Base-by-base conservation (phyloP, 495 filamentous ascomycete species). In the Trypethelium eluteriae region DNA sequence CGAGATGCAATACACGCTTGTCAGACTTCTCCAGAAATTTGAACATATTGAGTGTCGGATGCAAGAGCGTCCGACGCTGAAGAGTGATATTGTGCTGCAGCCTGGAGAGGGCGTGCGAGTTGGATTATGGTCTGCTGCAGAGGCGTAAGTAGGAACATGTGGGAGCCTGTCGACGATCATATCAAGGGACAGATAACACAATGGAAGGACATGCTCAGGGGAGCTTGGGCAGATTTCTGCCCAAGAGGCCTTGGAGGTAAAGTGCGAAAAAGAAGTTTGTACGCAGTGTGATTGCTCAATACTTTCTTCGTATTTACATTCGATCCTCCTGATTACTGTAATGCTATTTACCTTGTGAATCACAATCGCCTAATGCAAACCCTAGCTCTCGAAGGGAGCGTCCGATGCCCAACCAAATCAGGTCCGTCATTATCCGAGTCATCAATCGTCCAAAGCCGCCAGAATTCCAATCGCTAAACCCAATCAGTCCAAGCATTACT, bases 51-150 rank as follows among this genome's bases (percentile, higher is more conserved):
- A 73, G 83, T 84, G 82, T 66, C 67, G 14, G 74, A 79, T 67
- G 73, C 79, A 39, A 76, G 84, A 73, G 76, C 77, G 10, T 11
- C 84, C 86, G 46, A 77, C 72, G 68, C 70, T 90, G 68, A 86
- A 83, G 78, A 76, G 78, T 0, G 88, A 90, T 74, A 86, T 91
- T 72, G 85, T 90, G 44, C 73, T 90, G 64, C 80, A 82, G 74
- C 89, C 89, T 0, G 82, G 79, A 0, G 74, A 82, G 46, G 85
- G 84, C 1, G 88, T 92, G 2, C 76, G 70, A 68, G 82, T 90
- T 47, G 83, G 79, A 18, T 82, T 92, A 44, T 68, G 50, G 68
- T 83, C 76, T 76, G 79, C 81, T 70, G 79, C 9, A 53, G 38
- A 62, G 34, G 59, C 32, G 59, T 62, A 62, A n/a, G 59, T 62